Base-by-base conservation (phyloP, 495 filamentous ascomycete genomes). In the Chaetomium fimeti region DNA sequence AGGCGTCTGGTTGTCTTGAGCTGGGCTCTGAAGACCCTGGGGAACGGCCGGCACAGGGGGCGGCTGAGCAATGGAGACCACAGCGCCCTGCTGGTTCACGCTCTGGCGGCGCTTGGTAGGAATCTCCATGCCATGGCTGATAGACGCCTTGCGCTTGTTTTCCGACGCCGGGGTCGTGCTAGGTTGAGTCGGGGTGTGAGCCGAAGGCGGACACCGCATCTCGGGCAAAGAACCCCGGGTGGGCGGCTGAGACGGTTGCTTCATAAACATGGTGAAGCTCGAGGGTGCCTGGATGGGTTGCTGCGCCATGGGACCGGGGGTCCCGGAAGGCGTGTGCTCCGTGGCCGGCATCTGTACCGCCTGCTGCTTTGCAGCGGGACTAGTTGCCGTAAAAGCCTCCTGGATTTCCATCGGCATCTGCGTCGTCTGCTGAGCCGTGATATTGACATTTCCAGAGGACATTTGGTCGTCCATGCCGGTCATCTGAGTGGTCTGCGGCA, bases 91-190 rank as follows among this genome's bases (percentile, higher is more conserved):
- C 18, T 38, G 53, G 20, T 38, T 63, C 18, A 57, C 51, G 22
- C 53, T 63, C 52, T 57, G 61, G 11, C 53, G 61, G 53, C 61
- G 61, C 53, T 63, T 63, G 61, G 52, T 63, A 9, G 61, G 61
- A 6, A 28, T 49, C 42, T 57, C 61, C 20, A 11, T 40, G 43
- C 52, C 43, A 2, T 48, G 42, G 3, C 16, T 2, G n/a, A n/a
- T 27, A 9, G 22, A 20, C 3, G 43, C 61, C 52, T 49, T 63
- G 53, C 61, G 61, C 43, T 63, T 63, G 52, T 57, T 63, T 20
- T 63, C 61, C 20, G 52, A 47, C 9, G 52, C 56, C 18, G 53
- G 53, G 1, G 61, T 57, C 18, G 28, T 22, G 0, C 13, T 0
- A 6, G 25, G 5, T 15, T 47, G 52, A 6, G 32, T 12, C 3